phyloP scores from a whole-genome alignment of 169 alveolate species.

The Eimeria nieschulzi region DNA sequence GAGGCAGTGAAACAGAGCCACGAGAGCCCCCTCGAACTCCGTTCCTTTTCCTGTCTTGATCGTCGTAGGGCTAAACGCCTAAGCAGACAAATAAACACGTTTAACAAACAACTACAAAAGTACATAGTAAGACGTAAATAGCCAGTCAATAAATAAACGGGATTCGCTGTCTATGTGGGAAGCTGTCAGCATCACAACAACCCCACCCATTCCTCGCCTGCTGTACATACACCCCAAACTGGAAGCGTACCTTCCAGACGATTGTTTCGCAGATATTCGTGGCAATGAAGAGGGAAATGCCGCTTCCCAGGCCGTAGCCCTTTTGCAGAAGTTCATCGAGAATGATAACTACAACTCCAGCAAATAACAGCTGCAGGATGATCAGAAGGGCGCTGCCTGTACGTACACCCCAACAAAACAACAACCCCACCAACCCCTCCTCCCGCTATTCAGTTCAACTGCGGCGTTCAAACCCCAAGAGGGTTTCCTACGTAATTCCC shows the following conservation, averaged over 20 bases:
- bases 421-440: not conserved
- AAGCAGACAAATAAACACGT: not conserved
- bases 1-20: conserved; percentile 97
- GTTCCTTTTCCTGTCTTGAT: conserved; percentile 95
- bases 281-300: conserved; percentile 99
- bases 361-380: conserved; percentile 95
- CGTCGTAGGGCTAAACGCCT: conserved; percentile 98
- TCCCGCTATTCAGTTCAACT: not conserved
- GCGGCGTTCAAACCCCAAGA: too few relatives aligned
- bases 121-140: not conserved
- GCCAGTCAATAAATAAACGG: not conserved
- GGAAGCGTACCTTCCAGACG: conserved; percentile 93
- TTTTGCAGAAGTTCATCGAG: conserved; percentile 99
- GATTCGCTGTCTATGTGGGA: too few relatives aligned
- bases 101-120: not conserved
- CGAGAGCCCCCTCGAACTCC: conserved; percentile 99
- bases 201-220: not conserved
- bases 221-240: not conserved
- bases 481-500: not conserved
- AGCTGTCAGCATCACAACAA: too few relatives aligned
- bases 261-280: conserved; percentile 99
- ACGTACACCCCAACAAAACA: conserved; percentile 33
- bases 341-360: conserved; percentile 99
- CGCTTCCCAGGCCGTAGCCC: conserved; percentile 99
- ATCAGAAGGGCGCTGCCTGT: conserved; percentile 95